phyloP scores from a whole-genome alignment of 1,139 yeast genomes.

The Taiozyma sp. region DNA sequence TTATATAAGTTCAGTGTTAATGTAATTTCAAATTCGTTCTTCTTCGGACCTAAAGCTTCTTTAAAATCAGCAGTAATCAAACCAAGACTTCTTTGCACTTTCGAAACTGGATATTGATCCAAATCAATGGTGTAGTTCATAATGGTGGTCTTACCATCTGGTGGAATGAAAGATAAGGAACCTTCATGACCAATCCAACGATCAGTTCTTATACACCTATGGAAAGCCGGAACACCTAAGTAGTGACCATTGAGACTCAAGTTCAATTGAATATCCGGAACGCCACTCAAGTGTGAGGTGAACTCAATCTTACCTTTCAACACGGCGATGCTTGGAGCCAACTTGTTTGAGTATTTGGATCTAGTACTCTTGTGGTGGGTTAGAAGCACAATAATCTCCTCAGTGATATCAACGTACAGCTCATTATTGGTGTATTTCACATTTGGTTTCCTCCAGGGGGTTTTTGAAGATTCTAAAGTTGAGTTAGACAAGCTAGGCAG shows the following conservation, averaged over 20 bases:
- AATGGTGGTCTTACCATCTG: constrained; percentile 73
- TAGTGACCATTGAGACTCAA: constrained; percentile 41
- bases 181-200: constrained; percentile 40
- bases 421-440: constrained; percentile 26
- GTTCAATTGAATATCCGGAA: constrained; percentile 62
- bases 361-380: constrained; percentile 9
- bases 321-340: constrained; percentile 30
- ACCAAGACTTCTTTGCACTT: constrained; percentile 37
- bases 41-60: constrained; percentile 54
- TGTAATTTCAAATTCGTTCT: constrained; percentile 74
- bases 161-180: constrained; percentile 69
- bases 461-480: constrained; percentile 33
- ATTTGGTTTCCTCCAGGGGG: constrained; percentile 21
- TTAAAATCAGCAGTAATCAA: constrained; percentile 55
- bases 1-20: constrained; percentile 49
- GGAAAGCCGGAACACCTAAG: constrained; percentile 43
- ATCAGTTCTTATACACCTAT: constrained; percentile 36
- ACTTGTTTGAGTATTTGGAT: constrained; percentile 33
- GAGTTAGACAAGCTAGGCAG: constrained; percentile 44
- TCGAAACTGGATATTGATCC: constrained; percentile 24
- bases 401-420: constrained; percentile 38
- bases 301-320: constrained; percentile 64
- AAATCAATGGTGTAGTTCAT: constrained; percentile 63
- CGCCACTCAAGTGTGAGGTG: constrained; percentile 67
- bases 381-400: constrained; percentile 37